Evolutionary conservation across 352 stramenopile species (phyloP), one percentile per base, ranked within the genome.

Genomic region (Elongisporangium undulatum): DNA sequence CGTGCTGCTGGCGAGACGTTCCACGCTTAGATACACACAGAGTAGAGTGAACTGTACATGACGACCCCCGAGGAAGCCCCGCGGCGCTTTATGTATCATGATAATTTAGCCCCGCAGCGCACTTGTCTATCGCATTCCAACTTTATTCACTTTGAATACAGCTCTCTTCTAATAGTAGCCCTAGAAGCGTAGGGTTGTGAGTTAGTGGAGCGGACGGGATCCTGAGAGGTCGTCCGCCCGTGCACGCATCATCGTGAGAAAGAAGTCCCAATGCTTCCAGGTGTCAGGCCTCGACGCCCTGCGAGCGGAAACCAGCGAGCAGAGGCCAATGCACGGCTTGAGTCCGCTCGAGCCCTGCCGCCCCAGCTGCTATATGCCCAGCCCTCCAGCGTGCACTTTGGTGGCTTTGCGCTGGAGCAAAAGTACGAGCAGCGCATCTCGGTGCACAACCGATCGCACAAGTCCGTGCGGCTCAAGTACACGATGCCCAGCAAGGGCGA

Each of bases 351-450:
- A 2, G 8, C 29, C 8, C 29, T 9, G 13, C 8, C 29, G 29
- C 29, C 29, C 61, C 58, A 68, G 39, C 55, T 89, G 19, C 66
- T 90, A 16, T 87, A 74, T 50, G 65, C 78, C 15, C 69, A 78
- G 41, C 82, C 79, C 4, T 52, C 75, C n/a, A 88, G 77, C 56
- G 70, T 96, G n/a, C 90, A 97, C 66, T 97, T 97, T 56, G 83
- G 87, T 17, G 86, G 89, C 54, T 97, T 96, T 63, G 62, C 69
- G 45, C 70, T 96, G 20, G 71, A 77, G 5, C 62, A 82, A 51
- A 61, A 66, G 20, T 76, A 87, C 64, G 66, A 76, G 51, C 85
- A 96, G 63, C 84, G 75, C 34, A 59, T 97, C 0, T 67, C 67
- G 45, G 68, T 96, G 13, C 71, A 88, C 64, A 97, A 97, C 66